Percentiles rank a stretch among this genome's conserved stretches.
Evolutionary conservation across 78 protist genomes (phyloP).

Genomic region (Polysphondylium violaceum): DNA sequence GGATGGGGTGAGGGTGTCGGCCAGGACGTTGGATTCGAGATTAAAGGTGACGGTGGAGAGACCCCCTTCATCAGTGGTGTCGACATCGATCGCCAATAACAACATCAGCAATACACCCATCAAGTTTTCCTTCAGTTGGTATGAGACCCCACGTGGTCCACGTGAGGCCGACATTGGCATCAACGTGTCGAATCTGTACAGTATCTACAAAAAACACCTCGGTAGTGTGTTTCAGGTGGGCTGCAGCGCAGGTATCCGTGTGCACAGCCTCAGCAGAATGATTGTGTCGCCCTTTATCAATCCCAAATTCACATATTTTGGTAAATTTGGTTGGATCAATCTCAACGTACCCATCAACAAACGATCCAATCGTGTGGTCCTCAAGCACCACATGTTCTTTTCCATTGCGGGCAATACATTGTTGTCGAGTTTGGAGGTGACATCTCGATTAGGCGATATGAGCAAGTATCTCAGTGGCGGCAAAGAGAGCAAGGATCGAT

Average conservation of each 20-base stretch:
- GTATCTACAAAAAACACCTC: slow-evolving; percentile 17
- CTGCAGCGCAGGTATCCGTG: slow-evolving; percentile 3
- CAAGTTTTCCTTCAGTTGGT: background rate
- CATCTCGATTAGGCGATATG: slow-evolving; percentile 9
- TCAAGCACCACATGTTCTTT: slow-evolving; percentile 58
- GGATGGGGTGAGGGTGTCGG: slow-evolving; percentile 47
- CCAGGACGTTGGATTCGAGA: slow-evolving; percentile 31
- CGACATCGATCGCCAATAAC: background rate
- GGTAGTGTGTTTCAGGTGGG: slow-evolving; percentile 49
- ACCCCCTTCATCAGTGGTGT: too few relatives aligned
- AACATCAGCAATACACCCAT: background rate
- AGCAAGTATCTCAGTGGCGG: background rate
- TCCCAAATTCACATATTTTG: slow-evolving; percentile 54
- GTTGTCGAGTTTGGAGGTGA: slow-evolving; percentile 25
- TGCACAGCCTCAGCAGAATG: background rate
- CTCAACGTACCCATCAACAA: slow-evolving; percentile 32
- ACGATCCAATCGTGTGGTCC: background rate
- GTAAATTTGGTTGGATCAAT: slow-evolving; percentile 50
- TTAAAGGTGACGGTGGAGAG: slow-evolving; percentile 11
- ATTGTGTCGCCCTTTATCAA: slow-evolving; percentile 43
- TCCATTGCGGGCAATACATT: slow-evolving; percentile 20
- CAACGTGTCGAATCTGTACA: slow-evolving; percentile 2
- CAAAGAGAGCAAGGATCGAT: background rate
- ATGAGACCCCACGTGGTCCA: slow-evolving; percentile 46
- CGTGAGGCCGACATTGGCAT: slow-evolving; percentile 36